Percentiles rank a stretch among this genome's conserved stretches.
Evolutionary conservation across 192 early-diverging fungal genomes (phyloP).

Genomic region (Spizellomyces punctatus): DNA sequence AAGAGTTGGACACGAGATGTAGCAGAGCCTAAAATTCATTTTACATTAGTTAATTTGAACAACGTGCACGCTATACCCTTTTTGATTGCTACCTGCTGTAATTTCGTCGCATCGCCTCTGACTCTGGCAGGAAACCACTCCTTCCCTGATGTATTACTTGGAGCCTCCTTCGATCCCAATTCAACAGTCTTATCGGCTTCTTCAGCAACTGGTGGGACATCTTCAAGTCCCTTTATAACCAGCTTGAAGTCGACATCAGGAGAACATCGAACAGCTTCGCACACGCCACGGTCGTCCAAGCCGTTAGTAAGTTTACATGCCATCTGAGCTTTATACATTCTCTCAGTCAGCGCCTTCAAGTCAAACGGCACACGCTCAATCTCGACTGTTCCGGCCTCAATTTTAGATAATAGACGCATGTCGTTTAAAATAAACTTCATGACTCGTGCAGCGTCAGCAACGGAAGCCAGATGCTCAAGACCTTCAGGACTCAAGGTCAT

Average conservation of each 20-base stretch:
- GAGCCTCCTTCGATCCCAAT: conserved; percentile 12
- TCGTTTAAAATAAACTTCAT: conserved; percentile 39
- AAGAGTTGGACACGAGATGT: conserved; percentile 25
- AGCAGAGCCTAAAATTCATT: conserved; percentile 4
- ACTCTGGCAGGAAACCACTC: conserved; percentile 25
- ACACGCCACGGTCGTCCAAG: background rate
- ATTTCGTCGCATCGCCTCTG: conserved; percentile 11
- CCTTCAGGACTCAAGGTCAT: conserved; percentile 7
- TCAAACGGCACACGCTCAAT: conserved; percentile 19
- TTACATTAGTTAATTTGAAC: no score
- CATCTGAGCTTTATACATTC: conserved; percentile 19
- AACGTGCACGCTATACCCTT: no score
- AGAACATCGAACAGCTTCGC: background rate
- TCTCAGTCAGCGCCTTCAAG: conserved; percentile 10
- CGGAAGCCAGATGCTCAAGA: conserved; percentile 22
- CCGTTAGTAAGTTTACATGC: background rate
- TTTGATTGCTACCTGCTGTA: conserved; percentile 8
- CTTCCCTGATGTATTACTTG: conserved; percentile 1
- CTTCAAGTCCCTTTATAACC: conserved; percentile 11
- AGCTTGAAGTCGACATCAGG: conserved; percentile 26
- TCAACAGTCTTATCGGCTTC: conserved; percentile 1
- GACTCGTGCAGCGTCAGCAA: conserved; percentile 30
- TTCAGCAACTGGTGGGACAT: background rate
- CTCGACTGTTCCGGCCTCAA: conserved; percentile 25
- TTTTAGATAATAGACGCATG: conserved; percentile 30